phyloP scores from a whole-genome alignment of 805 yeast species.

The Candida ovalis region DNA sequence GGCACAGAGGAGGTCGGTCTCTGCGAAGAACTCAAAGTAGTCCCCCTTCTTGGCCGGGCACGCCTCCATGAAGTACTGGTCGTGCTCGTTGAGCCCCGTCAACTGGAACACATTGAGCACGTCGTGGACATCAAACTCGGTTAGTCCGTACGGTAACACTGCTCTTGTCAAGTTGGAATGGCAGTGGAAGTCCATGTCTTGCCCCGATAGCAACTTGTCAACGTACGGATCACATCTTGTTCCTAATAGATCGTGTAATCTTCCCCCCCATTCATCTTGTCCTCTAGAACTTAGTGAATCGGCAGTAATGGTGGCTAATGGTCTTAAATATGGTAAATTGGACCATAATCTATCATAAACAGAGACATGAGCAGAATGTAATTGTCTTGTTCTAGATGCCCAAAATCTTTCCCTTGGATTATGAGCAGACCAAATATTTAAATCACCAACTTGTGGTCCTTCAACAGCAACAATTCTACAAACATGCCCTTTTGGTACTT shows the following conservation, averaged over 20 bases:
- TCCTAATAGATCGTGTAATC: constrained; percentile 62
- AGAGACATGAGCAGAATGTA: constrained; percentile 60
- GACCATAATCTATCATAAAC: constrained; percentile 64
- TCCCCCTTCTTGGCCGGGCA: constrained; percentile 59
- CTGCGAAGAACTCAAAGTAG: constrained; percentile 65
- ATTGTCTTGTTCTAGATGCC: constrained; percentile 67
- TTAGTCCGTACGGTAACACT: constrained; percentile 54
- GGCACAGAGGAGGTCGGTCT: constrained; percentile 59
- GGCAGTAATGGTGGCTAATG: constrained; percentile 58
- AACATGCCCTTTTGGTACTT: constrained; percentile 56
- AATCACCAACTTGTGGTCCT: constrained; percentile 70
- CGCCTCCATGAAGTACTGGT: constrained; percentile 68
- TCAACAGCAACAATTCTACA: constrained; percentile 61
- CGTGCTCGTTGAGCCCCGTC: constrained; percentile 61
- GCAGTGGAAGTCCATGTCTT: constrained; percentile 63
- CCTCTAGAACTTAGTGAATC: constrained; percentile 54
- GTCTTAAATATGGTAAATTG: constrained; percentile 60
- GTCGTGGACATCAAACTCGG: constrained; percentile 65
- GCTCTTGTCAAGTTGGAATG: constrained; percentile 63
- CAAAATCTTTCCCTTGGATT: constrained; percentile 64
- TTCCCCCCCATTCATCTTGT: constrained; percentile 62
- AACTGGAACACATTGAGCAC: constrained; percentile 68
- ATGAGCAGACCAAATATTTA: constrained; percentile 59
- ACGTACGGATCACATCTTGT: constrained; percentile 71
- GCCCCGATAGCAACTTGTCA: constrained; percentile 59